Base-by-base conservation (phyloP, 768 basidiomycete species). In the Leccinum disarticulatum region DNA sequence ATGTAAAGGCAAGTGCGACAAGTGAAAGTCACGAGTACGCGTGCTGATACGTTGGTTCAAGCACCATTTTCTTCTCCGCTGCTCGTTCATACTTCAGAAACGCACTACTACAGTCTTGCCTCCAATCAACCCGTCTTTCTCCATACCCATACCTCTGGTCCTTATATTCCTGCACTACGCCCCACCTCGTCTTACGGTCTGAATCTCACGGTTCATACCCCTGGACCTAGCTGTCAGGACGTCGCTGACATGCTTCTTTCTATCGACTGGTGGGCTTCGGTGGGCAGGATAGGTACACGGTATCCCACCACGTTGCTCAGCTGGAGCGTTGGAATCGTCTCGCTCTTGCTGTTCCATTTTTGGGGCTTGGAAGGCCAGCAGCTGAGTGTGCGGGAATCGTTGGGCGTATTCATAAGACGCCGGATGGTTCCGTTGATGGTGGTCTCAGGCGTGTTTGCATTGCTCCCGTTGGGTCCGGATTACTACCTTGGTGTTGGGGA, bases 261-360 rank as follows among this genome's bases (percentile, higher is more conserved):
- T 14, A 68, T 96, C 7, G 91, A 95, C 68, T 86, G 87, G 85
- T 77, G 79, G 71, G 78, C 82, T 10, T 91, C 88, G 2, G 59
- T 92, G 6, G 91, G 91, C 2, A 80, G 89, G 38, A 81, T 85
- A 71, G 85, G 86, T 1, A 76, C 86, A 17, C 80, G 96, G 25
- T 98, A 93, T 74, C 82, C 88, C 51, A 87, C 84, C 33, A 86
- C 87, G 2, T 66, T 91, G 0, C 77, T 87, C 3, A 81, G 82
- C 28, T 97, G 95, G 89, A 79, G 86, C 3, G 76, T 88, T 2
- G 93, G 90, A 4, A 73, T 92, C n/a, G 82, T 86, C 1, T 77
- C 82, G 4, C 64, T 90, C 15, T 66, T 87, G 0, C 56, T 90
- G 22, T 87, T 83, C 63, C 72, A 79, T 35, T 80, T 79, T 6